Base-by-base conservation (phyloP, 192 early-diverging fungal species). In the Geranomyces variabilis region DNA sequence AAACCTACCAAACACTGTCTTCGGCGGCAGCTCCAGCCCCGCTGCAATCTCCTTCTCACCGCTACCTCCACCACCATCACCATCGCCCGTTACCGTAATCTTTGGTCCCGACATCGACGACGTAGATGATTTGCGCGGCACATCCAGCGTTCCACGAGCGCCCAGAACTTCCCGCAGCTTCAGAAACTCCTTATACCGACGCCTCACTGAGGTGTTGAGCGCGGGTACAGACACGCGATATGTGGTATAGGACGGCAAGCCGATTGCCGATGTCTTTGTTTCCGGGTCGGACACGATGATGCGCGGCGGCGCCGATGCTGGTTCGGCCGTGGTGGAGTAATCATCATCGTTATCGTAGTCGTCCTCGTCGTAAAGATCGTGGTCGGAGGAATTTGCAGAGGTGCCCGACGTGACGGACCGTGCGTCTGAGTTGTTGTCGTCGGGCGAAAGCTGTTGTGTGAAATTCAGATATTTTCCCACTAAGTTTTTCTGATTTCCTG, bases 171-270 rank as follows among this genome's bases (percentile, higher is more conserved):
- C 29, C 30, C 36, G 28, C 69, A 70, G 43, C 34, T 22, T 26
- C 45, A 56, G 24, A 31, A 68, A 68, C 19, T 68, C 66, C 15
- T 22, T 21, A 34, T 55, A 68, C 19, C 66, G 46, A 5, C 66
- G 5, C 22, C 66, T 12, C 3, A 15, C 24, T 7, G 22, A 28
- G 7, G 36, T 56, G 22, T 55, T 55, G n/a, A 68, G 22, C 21
- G 43, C 45, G 13, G 66, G 46, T n/a, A 68, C 44, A 6, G 45
- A 43, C 12, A 70, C 45, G 1, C 19, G 15, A 10, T 70, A 70
- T 7, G 33, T 61, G 22, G 69, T 70, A 9, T 61, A 57, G 0
- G 21, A 26, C 58, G 69, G 69, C 29, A 70, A 0, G 1, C 57
- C 57, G 51, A 70, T 26, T 0, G 55, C 43, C 22, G 28, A 43